Evolutionary conservation across 805 yeast species (phyloP), one percentile per base, ranked within the genome.

Genomic region (Soucietia sequanensis): DNA sequence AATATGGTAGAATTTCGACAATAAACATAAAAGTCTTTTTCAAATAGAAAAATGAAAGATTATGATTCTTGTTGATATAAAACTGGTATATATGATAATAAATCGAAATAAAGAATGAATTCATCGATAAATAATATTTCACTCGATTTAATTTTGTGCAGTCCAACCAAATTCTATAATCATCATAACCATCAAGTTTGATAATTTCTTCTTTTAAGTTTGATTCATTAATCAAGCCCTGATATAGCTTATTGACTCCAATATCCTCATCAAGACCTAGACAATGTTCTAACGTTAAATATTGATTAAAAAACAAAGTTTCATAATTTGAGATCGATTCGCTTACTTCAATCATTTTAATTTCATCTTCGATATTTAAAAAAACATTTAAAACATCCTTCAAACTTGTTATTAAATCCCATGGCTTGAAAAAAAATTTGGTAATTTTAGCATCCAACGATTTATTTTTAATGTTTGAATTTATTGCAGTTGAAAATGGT

Each of bases 361-460:
- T 57, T 4, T 53, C 48, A 2, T 48, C 44, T 9, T 56, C 59
- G 20, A 76, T 50, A 38, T 67, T 59, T 28, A 71, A 50, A 9
- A 69, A 57, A 16, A 54, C 43, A 17, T 47, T 42, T 10, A 74
- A 42, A 3, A 76, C 43, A 1, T 55, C 60, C 11, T 60, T 46
- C 30, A 59, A 55, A 38, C 46, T 51, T 11, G 21, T 29, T 26
- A 58, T 54, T 4, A 44, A 44, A 9, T 51, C 44, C 16, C 62
- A 52, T 16, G 55, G 50, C 4, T 49, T 48, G 3, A 17, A n/a
- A 10, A 21, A 11, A 6, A 14, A 14, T 15, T 29, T 14, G 15
- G 68, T 52, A 1, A 65, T 58, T 23, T 59, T 54, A 20, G 55
- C 52, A 37, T 76, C 80, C 21, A 76, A 40, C 1, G 48, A 58